Conservation (phyloP, 2,329 filamentous ascomycete genomes). For the Annulohypoxylon truncatum region DNA sequence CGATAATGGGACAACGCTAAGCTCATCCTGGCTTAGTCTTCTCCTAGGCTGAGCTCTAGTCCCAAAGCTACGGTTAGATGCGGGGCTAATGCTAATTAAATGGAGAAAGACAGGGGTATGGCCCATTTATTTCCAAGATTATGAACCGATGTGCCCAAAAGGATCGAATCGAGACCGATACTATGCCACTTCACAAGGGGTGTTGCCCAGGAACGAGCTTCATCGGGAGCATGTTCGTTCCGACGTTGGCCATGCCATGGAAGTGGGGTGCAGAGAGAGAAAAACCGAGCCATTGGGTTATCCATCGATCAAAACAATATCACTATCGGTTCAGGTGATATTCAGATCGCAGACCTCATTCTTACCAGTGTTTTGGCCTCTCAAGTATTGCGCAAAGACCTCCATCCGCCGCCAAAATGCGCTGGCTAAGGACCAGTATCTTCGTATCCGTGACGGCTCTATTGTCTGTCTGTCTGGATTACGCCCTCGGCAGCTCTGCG, state of each 20-base stretch:
- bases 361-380: not conserved
- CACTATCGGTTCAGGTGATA: not conserved
- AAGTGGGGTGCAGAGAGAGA: not conserved
- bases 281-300: not conserved
- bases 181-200: not conserved
- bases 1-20: not conserved
- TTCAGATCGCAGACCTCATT: not conserved
- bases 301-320: not conserved
- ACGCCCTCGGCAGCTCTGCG: not conserved
- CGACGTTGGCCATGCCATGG: not conserved
- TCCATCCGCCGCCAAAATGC: slow-evolving; percentile 1
- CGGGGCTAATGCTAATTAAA: not conserved
- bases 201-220: not conserved
- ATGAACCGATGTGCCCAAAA: not conserved
- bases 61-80: not conserved
- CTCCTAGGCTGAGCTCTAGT: not conserved
- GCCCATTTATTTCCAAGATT: not conserved
- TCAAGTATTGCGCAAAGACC: not conserved
- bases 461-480: not conserved
- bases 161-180: not conserved
- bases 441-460: not conserved
- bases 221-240: not conserved
- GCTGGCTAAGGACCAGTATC: slow-evolving; percentile 11
- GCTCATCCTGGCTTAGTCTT: not conserved
- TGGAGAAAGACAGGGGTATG: not conserved